Conservation (phyloP, 257 asterid genomes). For the Ilex asprella region DNA sequence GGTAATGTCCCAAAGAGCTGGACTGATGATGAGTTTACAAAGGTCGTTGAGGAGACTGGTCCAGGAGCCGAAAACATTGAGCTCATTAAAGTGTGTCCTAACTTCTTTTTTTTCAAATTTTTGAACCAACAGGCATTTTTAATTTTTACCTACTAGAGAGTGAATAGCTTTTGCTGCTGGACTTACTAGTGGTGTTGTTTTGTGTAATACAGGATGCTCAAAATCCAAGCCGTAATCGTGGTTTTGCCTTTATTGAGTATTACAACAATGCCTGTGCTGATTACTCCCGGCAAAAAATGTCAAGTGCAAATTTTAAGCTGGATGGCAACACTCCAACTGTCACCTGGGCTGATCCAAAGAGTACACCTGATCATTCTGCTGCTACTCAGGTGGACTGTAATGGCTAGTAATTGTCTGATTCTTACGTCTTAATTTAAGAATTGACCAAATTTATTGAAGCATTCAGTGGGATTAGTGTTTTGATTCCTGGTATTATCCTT, state of each 20-base stretch:
- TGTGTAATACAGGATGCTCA: slow-evolving; percentile 66
- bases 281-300: slow-evolving; percentile 72
- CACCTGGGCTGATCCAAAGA: slow-evolving; percentile 97
- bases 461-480: too few species aligned
- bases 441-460: too few species aligned
- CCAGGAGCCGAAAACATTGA: slow-evolving; percentile 90
- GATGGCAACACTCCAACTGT: slow-evolving; percentile 82
- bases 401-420: slow-evolving; percentile 1
- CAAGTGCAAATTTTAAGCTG: slow-evolving; percentile 57
- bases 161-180: not conserved
- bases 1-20: slow-evolving; percentile 87
- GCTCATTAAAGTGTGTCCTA: slow-evolving; percentile 68
- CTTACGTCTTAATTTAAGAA: too few species aligned
- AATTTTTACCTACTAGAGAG: not conserved
- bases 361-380: slow-evolving; percentile 68
- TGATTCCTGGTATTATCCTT: too few species aligned
- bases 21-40: slow-evolving; percentile 70
- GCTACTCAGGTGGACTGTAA: slow-evolving; percentile 62
- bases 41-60: slow-evolving; percentile 66
- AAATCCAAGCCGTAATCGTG: slow-evolving; percentile 76
- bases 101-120: slow-evolving; percentile 4
- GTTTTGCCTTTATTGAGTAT: slow-evolving; percentile 92
- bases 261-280: slow-evolving; percentile 97
- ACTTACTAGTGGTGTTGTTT: too few species aligned
- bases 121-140: not conserved